Percentiles rank a stretch among this genome's conserved stretches.
phyloP scores from a whole-genome alignment of 768 basidiomycete species.

The Pleurotus djamor region DNA sequence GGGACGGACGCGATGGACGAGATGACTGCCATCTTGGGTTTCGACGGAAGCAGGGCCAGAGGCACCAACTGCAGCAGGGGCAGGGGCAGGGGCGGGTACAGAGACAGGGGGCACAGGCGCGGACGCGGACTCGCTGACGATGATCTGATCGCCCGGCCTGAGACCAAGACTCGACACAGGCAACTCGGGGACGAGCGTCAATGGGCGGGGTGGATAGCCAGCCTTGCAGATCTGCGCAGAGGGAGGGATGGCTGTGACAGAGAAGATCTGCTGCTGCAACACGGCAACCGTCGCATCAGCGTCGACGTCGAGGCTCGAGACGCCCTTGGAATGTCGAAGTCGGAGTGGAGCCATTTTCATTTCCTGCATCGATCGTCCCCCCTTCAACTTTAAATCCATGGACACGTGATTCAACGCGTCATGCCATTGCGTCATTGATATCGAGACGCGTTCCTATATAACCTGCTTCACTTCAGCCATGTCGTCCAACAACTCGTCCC shows the following conservation, averaged over 20 bases:
- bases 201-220: constrained; percentile 80
- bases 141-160: constrained; percentile 79
- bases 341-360: constrained; percentile 68
- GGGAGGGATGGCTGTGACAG: constrained; percentile 66
- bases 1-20: constrained; percentile 66
- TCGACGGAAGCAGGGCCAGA: constrained; percentile 56
- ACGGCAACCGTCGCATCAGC: constrained; percentile 67
- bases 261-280: constrained; percentile 70
- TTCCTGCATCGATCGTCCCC: neutral
- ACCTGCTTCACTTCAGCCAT: too few species aligned
- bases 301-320: constrained; percentile 72
- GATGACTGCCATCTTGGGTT: constrained; percentile 53
- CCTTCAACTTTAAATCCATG: too few species aligned
- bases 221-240: constrained; percentile 81
- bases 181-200: constrained; percentile 72
- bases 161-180: constrained; percentile 78
- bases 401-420: too few species aligned
- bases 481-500: too few species aligned
- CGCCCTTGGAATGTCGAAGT: constrained; percentile 82
- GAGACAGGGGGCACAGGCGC: constrained; percentile 2
- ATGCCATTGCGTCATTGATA: too few species aligned
- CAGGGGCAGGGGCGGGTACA: neutral
- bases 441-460: neutral
- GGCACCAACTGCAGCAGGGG: constrained; percentile 10
- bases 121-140: constrained; percentile 52